Evolutionary conservation across 306 rosid genomes (phyloP), one percentile per base, ranked within the genome.

Genomic region (Casuarina equisetifolia): DNA sequence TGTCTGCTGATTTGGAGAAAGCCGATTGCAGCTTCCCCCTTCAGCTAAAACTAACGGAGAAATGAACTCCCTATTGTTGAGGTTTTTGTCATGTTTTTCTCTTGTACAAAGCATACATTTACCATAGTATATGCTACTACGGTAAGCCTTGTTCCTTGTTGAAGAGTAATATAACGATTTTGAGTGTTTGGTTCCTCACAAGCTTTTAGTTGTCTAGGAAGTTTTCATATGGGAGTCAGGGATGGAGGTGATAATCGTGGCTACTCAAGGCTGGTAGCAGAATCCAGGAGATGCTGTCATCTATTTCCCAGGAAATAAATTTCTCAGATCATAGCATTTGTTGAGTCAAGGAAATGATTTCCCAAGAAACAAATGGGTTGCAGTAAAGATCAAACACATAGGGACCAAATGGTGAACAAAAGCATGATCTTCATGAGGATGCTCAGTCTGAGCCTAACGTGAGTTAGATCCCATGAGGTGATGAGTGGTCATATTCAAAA

Each of bases 1-100:
- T 75, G 86, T 73, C 76, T 76, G 81, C 45, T 69, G 57, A 79
- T 76, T 72, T 75, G 84, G 78, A 72, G 32, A 79, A 66, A 63
- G 49, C 78, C 36, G 72, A 77, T 61, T 61, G 42, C 72, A 71
- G 81, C 79, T 73, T 72, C 79, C 79, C 75, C 50, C 38, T 49
- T 25, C 9, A 50, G 54, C 69, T 32, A 68, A 44, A 53, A 25
- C 58, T 67, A 75, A 75, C 79, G 43, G 73, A 68, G 74, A 35
- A 59, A 61, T n/a, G 35, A 74, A 52, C 63, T 38, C 9, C 20
- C 9, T 13, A 57, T 70, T 69, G 17, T 15, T 53, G 50, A 66
- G 39, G 54, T 69, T 38, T 10, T 52, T 38, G 9, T 25, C 36
- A 10, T 38, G 40, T 40, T 50, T 39, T n/a, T 16, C 11, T 32